A percentile compares a stretch with the other conserved stretches of the same genome.
These are phyloP conservation scores for Rheum nobile DNA, from an alignment of 148 eudicot genomes.

Conservation along the genomic window DNA sequence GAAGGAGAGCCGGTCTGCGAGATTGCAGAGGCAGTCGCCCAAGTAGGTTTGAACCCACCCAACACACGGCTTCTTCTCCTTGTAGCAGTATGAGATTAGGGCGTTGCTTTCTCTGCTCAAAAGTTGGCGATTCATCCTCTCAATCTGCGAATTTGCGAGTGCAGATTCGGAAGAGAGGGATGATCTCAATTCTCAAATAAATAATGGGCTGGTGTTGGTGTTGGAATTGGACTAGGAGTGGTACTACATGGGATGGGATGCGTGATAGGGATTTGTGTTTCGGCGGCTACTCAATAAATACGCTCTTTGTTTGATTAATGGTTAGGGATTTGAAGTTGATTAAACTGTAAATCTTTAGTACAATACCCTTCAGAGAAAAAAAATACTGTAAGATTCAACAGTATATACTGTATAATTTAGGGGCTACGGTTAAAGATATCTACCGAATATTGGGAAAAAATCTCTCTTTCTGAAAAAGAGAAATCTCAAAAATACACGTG, in stretches of 20 bases:
- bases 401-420: no score
- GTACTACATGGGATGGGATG: no score
- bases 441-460: no score
- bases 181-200: background rate
- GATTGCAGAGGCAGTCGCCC: slow-evolving; percentile 41
- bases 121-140: background rate
- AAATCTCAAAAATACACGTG: no score
- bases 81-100: background rate
- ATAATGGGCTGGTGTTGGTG: background rate
- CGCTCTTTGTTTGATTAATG: background rate
- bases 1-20: slow-evolving; percentile 35
- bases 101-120: background rate
- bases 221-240: no score
- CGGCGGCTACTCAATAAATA: no score
- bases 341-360: no score
- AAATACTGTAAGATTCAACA: no score
- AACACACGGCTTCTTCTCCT: slow-evolving; percentile 17
- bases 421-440: no score
- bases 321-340: no score
- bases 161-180: background rate
- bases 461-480: no score
- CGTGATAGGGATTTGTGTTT: background rate
- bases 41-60: slow-evolving; percentile 38
- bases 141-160: background rate
- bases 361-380: no score